Conservation (phyloP, 768 basidiomycete species). For the Agaricus sinodeliciosus region DNA sequence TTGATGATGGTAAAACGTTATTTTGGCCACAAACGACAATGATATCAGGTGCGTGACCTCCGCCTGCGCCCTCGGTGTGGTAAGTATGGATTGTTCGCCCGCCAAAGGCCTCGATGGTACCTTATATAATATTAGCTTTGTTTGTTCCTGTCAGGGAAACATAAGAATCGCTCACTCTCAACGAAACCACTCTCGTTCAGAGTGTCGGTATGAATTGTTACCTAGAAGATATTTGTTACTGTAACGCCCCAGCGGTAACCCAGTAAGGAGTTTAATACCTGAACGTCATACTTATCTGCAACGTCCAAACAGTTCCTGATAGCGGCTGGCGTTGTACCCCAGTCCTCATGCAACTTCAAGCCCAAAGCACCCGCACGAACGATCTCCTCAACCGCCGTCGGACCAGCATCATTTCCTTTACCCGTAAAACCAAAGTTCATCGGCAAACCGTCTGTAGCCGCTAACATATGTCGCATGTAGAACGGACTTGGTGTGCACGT, state of each 20-base stretch:
- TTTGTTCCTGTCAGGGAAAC: not conserved
- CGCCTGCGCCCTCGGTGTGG: slow-evolving; percentile 94
- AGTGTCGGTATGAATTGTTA: slow-evolving; percentile 96
- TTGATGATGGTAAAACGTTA: slow-evolving; percentile 93
- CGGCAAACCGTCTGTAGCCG: slow-evolving; percentile 83
- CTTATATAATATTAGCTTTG: slow-evolving; percentile 27
- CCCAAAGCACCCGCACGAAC: slow-evolving; percentile 82
- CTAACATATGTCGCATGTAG: slow-evolving; percentile 87
- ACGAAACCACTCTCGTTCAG: slow-evolving; percentile 97
- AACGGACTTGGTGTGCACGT: slow-evolving; percentile 91
- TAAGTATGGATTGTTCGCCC: slow-evolving; percentile 94
- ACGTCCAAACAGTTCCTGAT: slow-evolving; percentile 76
- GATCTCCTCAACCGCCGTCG: slow-evolving; percentile 69
- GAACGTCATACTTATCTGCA: slow-evolving; percentile 89
- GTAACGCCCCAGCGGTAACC: not conserved
- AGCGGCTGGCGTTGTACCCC: slow-evolving; percentile 85
- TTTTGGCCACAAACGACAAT: slow-evolving; percentile 89
- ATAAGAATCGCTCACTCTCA: slow-evolving; percentile 56
- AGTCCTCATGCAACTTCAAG: slow-evolving; percentile 95
- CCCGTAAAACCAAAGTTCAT: slow-evolving; percentile 96
- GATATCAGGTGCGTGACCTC: slow-evolving; percentile 97
- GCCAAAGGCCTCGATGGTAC: slow-evolving; percentile 85
- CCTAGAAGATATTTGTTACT: slow-evolving; percentile 25
- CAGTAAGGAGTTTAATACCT: slow-evolving; percentile 37
- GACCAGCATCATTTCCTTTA: slow-evolving; percentile 89